phyloP scores from a whole-genome alignment of 2,329 filamentous ascomycete species.

The Aureobasidium sp. region DNA sequence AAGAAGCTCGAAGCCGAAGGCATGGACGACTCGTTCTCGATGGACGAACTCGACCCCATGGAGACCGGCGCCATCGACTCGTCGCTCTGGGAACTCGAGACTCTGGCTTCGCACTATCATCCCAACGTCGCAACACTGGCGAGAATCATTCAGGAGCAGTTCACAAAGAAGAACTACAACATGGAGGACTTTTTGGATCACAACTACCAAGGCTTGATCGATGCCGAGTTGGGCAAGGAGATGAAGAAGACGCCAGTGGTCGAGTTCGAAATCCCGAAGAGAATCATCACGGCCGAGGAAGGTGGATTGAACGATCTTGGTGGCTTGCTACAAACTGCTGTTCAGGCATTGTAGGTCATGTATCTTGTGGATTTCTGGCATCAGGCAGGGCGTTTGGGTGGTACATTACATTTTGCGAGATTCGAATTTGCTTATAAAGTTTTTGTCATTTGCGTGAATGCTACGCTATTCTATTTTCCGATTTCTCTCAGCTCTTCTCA shows the following conservation, averaged over 20 bases:
- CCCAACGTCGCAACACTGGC: constrained; percentile 92
- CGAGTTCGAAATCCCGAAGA: constrained; percentile 89
- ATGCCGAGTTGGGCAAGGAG: constrained; percentile 73
- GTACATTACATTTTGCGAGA: not conserved
- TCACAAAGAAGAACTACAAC: constrained; percentile 90
- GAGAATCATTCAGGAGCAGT: constrained; percentile 91
- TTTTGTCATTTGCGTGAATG: not conserved
- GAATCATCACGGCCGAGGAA: constrained; percentile 50
- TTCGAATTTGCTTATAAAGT: not conserved
- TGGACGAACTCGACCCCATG: constrained; percentile 71
- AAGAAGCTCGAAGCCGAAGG: constrained; percentile 52
- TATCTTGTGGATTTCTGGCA: not conserved
- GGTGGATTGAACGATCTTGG: constrained; percentile 23
- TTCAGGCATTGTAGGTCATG: constrained; percentile 13
- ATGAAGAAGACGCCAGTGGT: constrained; percentile 81
- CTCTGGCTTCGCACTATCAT: constrained; percentile 86
- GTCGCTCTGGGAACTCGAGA: constrained; percentile 89
- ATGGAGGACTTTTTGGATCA: constrained; percentile 97
- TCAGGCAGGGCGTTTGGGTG: not conserved
- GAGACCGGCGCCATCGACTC: constrained; percentile 82
- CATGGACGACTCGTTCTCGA: constrained; percentile 67
- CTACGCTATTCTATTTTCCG: not conserved
- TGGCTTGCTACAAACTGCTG: constrained; percentile 20
- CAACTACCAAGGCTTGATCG: constrained; percentile 75
- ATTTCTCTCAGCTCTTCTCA: not conserved